Evolutionary conservation across 306 rosid genomes (phyloP), one percentile per base, ranked within the genome.

Genomic region (Corylus americana): DNA sequence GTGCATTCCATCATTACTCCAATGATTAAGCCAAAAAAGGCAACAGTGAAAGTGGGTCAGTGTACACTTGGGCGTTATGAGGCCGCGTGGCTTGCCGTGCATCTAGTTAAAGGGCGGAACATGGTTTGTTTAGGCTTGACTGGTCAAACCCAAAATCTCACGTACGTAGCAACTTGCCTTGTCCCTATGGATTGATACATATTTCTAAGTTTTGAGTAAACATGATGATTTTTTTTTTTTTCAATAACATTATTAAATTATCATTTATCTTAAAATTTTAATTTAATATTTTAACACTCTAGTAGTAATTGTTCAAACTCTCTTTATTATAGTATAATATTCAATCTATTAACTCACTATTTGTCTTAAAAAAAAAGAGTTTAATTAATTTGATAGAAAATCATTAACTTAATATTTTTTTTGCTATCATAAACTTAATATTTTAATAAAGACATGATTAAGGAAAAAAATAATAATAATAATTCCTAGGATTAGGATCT

Each of bases 131-230:
- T 39, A 68, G 48, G 25, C 7, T 18, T 85, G 88, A 85, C 83
- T 74, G 63, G 85, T 85, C 85, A 78, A 85, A 81, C 16, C 11
- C 31, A 64, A 4, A 16, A 22, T 51, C 18, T 70, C 62, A 25
- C 57, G 72, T 12, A 49, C n/a, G 45, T 25, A 35, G 71, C 71
- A 50, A 64, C 54, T 72, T 12, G 57, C 58, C 67, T 70, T 57
- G 53, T 83, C 77, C 44, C 45, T 6, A 42, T 42, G 45, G 44
- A 39, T 4, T 39, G 45, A 42, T 7, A 42, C 45, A 42, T 42
- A 42, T 42, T 42, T 42, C 8, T 8, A 42, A 42, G 7, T 55
- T 55, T 62, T 8, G 29, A 20, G 64, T 58, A 12, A 58, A 58
- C 31, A 9, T 22, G 27, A 10, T 58, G 37, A 4, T 3, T 11